Evolutionary conservation across 1,284 basidiomycete genomes (phyloP), one percentile per base, ranked within the genome.

Genomic region (Rhodotorula sp.): DNA sequence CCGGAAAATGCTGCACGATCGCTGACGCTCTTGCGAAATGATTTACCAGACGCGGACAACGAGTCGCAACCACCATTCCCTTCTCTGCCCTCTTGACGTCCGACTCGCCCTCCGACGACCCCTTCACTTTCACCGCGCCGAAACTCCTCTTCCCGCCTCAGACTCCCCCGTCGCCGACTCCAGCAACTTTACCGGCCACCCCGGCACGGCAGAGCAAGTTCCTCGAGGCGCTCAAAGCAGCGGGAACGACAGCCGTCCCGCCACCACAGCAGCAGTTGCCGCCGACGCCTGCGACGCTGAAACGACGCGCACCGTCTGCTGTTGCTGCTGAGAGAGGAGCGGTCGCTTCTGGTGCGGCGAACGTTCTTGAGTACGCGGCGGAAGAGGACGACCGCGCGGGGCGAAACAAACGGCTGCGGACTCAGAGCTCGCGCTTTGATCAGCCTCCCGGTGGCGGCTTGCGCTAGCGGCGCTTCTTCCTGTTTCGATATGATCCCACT

Each of bases 21-120:
- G 46, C 49, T 69, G 48, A 61, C 62, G 1, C 7, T 2, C 1
- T 29, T 26, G 39, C 12, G 39, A 14, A 18, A 16, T 10, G 12
- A 26, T 14, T 14, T 29, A 10, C 12, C 57, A 73, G 72, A 34
- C 72, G 72, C n/a, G 72, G 72, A 51, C 65, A 73, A 43, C 58
- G 72, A 18, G 62, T 73, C 48, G 15, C 10, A 5, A 70, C 68
- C 16, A 62, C 62, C 23, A 64, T 73, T 21, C 72, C 72, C 3
- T 73, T 73, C 64, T 65, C 68, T 18, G 66, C 72, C 43, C 59
- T 73, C 39, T 54, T 73, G 16, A 68, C 72, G 16, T 65, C 65
- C 10, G 54, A 63, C 29, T 67, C 58, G 1, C 62, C 65, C 12
- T 51, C 64, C 18, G 72, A 73, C n/a, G 72, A 73, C 57, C 68